phyloP scores from a whole-genome alignment of 164 flowering plant genomes.

The Vitis cinerea region DNA sequence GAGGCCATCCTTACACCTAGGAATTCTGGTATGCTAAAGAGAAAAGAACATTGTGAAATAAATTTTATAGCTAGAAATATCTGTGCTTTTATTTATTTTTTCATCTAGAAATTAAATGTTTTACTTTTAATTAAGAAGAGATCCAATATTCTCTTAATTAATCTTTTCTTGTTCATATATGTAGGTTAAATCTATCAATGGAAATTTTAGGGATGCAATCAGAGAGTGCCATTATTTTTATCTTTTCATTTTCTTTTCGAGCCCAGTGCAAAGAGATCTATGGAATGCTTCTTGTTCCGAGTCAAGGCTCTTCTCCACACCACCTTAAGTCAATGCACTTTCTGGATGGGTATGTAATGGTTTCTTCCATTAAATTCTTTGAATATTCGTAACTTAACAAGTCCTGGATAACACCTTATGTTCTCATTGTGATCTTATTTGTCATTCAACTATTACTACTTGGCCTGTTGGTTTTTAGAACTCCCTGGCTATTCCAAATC shows the following conservation, averaged over 20 bases:
- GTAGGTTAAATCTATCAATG: too few relatives aligned
- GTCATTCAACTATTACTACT: too few relatives aligned
- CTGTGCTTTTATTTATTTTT: too few relatives aligned
- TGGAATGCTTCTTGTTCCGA: constrained; percentile 80
- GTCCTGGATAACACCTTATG: too few relatives aligned
- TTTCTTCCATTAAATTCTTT: neutral
- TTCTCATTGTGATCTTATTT: too few relatives aligned
- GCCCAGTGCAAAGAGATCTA: constrained; percentile 78
- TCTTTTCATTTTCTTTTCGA: neutral
- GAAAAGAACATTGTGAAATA: too few relatives aligned
- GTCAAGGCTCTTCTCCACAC: constrained; percentile 81
- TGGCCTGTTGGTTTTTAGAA: neutral
- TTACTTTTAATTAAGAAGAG: too few relatives aligned
- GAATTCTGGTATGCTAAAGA: constrained; percentile 47
- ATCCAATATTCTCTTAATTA: too few relatives aligned
- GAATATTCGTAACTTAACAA: neutral
- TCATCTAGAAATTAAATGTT: too few relatives aligned
- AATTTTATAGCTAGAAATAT: too few relatives aligned
- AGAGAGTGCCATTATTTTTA: neutral
- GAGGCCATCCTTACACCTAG: constrained; percentile 43
- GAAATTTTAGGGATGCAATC: too few relatives aligned
- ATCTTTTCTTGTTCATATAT: too few relatives aligned
- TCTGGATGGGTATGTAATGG: constrained; percentile 66
- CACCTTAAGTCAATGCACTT: constrained; percentile 59
- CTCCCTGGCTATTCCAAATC: neutral